Evolutionary conservation across 257 asterid species (phyloP).

Genomic region (Eustoma russellianum): DNA sequence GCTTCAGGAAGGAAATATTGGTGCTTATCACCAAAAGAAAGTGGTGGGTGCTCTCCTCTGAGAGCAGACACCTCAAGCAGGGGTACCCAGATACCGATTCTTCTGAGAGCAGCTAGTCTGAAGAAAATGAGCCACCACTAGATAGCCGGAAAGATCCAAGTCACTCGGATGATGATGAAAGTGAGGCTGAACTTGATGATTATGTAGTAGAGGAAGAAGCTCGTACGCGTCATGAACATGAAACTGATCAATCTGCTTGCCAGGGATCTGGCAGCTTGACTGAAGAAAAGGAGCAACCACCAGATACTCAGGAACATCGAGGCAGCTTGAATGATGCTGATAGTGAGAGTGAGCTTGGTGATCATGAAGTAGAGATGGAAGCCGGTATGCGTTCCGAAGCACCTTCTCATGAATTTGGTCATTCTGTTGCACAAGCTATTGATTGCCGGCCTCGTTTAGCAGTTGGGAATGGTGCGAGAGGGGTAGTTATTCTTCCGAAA

Average conservation of each 20-base stretch:
- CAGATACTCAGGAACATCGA: conserved; percentile 24
- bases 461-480: conserved; percentile 21
- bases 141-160: conserved; percentile 23
- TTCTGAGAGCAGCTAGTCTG: conserved; percentile 51
- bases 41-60: conserved; percentile 53
- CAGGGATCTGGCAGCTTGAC: conserved; percentile 30
- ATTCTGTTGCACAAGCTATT: conserved; percentile 11
- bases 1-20: conserved; percentile 83
- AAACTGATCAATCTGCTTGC: conserved; percentile 15
- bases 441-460: conserved; percentile 12
- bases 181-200: conserved; percentile 21
- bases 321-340: conserved; percentile 23
- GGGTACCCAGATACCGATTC: conserved; percentile 34
- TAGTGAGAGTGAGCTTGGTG: conserved; percentile 20
- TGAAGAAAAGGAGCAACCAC: conserved; percentile 52
- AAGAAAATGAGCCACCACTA: conserved; percentile 49
- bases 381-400: conserved; percentile 13
- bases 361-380: conserved; percentile 15
- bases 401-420: conserved; percentile 13
- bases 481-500: conserved; percentile 24
- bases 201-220: conserved; percentile 16
- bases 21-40: conserved; percentile 71
- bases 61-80: conserved; percentile 34
- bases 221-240: conserved; percentile 10
- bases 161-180: conserved; percentile 16